Percentiles rank a stretch among this genome's conserved stretches.
Conservation (phyloP, 139 green algal species). For the Microglena sp. region DNA sequence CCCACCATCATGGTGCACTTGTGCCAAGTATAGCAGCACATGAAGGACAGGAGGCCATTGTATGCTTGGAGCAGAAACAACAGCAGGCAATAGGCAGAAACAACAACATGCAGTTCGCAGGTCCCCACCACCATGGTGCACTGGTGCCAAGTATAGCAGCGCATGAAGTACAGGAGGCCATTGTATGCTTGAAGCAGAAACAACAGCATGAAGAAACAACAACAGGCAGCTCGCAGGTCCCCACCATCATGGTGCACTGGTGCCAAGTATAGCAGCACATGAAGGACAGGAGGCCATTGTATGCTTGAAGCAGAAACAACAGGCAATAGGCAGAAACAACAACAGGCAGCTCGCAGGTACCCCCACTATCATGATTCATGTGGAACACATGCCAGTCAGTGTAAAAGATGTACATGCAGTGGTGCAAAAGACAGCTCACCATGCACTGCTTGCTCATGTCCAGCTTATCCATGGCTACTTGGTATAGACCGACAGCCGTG, state of each 20-base stretch:
- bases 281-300: background rate
- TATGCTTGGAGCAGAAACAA: background rate
- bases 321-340: background rate
- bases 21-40: background rate
- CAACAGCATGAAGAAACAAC: background rate
- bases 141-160: background rate
- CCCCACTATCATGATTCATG: background rate
- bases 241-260: too few species aligned
- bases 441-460: constrained; percentile 32
- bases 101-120: background rate
- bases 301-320: background rate
- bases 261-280: background rate
- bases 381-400: too few species aligned
- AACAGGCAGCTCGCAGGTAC: background rate
- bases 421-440: constrained; percentile 6
- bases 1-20: background rate
- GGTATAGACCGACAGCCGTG: constrained; percentile 59
- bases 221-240: background rate
- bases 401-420: background rate
- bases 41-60: background rate
- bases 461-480: constrained; percentile 45
- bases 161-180: background rate
- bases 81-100: background rate
- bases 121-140: too few species aligned
- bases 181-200: background rate